A percentile compares a stretch with the other conserved stretches of the same genome.
These are phyloP conservation scores for Skeletonema costatum DNA, from an alignment of 108 stramenopile species.

Conservation along the genomic window DNA sequence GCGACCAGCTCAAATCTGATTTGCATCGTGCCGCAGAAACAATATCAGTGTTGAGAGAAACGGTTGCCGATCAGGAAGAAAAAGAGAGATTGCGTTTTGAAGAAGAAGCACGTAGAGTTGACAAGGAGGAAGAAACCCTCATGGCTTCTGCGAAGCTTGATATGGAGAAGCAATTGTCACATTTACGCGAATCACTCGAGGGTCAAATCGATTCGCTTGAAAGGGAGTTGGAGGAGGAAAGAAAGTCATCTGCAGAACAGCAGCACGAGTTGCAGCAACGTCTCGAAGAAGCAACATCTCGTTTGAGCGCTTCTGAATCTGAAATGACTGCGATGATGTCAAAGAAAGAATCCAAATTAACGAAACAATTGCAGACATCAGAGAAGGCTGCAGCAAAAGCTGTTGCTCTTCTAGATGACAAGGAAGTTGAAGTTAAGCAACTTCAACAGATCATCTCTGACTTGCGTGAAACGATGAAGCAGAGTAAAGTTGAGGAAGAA, in stretches of 20 bases:
- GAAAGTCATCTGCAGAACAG: slow-evolving; percentile 33
- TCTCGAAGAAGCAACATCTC: slow-evolving; percentile 39
- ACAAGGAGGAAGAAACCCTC: slow-evolving; percentile 40
- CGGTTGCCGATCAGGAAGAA: slow-evolving; percentile 39
- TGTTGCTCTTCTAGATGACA: slow-evolving; percentile 40
- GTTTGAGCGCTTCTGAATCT: slow-evolving; percentile 34
- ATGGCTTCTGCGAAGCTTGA: slow-evolving; percentile 29
- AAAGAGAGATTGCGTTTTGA: slow-evolving; percentile 24
- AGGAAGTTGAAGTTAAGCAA: slow-evolving; percentile 45
- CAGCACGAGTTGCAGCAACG: slow-evolving; percentile 40
- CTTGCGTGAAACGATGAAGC: slow-evolving; percentile 51
- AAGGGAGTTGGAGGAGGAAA: slow-evolving; percentile 44
- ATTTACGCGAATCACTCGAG: slow-evolving; percentile 34
- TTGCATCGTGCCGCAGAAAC: slow-evolving; percentile 50
- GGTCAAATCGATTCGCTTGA: slow-evolving; percentile 40
- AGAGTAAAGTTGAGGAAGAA: slow-evolving; percentile 46
- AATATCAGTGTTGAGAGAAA: slow-evolving; percentile 31
- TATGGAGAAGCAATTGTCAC: slow-evolving; percentile 44
- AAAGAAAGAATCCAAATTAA: slow-evolving; percentile 42
- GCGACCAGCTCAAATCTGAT: slow-evolving; percentile 38
- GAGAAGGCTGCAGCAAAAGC: slow-evolving; percentile 51
- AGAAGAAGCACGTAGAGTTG: slow-evolving; percentile 27
- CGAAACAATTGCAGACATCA: slow-evolving; percentile 39
- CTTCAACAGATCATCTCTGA: slow-evolving; percentile 47
- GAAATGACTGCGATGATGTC: slow-evolving; percentile 33